Evolutionary conservation across 441 rosid species (phyloP), one percentile per base, ranked within the genome.

Genomic region (Macaranga tanarius): DNA sequence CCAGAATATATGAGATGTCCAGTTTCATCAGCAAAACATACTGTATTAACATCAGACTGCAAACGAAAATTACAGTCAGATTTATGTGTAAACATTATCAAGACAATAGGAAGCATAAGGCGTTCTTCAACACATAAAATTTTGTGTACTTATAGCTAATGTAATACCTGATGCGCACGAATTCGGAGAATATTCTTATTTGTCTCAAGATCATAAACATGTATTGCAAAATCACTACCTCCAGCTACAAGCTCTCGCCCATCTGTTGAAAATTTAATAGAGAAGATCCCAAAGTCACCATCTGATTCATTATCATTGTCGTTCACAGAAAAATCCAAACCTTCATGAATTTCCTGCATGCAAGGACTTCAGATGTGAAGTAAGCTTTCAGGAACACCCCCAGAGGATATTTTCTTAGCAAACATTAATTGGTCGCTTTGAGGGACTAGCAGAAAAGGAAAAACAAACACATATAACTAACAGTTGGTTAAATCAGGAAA

Each of bases 201-300:
- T n/a, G 83, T 73, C 66, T 71, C 77, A 31, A 89, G 89, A 81
- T 89, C 88, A 73, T 85, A 85, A 73, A 89, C 80, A 79, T 85
- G 83, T 73, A 89, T 89, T 38, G 63, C 78, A 62, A 74, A 76
- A 81, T 93, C 87, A 79, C 75, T 72, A 51, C 88, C 84, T 55
- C 86, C 91, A 75, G 98, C 98, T 26, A 93, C 93, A 80, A 93
- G 86, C 79, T 93, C 98, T 73, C 85, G 75, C 40, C 98, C 98
- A 84, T 91, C 97, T 3, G 84, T 87, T 62, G 98, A 93, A 82
- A 91, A 93, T 80, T 93, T 93, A 28, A 93, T 88, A 34, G 97
- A 93, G 83, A 93, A 91, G 63, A 93, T 88, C 51, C 90, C 86
- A 76, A 87, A 77, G 7, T 79, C 88, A 61, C 85, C 83, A 51